phyloP scores from a whole-genome alignment of 805 yeast genomes.

The Danielozyma ontarioensis region DNA sequence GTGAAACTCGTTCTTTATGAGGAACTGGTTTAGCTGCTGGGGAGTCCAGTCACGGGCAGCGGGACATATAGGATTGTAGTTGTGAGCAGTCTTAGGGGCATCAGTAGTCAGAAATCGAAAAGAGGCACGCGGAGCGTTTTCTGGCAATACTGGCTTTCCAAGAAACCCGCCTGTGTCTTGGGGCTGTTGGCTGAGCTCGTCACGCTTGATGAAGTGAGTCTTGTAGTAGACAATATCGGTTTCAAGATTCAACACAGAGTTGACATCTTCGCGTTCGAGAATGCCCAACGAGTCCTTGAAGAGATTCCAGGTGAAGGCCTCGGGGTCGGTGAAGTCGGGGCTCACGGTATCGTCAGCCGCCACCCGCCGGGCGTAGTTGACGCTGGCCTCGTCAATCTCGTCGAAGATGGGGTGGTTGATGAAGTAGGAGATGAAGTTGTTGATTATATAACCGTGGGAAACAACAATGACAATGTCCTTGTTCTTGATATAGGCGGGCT shows the following conservation, averaged over 20 bases:
- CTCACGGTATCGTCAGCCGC: slow-evolving; percentile 5
- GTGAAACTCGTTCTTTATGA: slow-evolving; percentile 28
- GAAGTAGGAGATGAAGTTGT: slow-evolving; percentile 34
- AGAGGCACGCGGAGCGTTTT: slow-evolving; percentile 25
- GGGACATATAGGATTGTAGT: slow-evolving; percentile 29
- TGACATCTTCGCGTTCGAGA: slow-evolving; percentile 17
- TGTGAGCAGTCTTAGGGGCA: slow-evolving; percentile 5
- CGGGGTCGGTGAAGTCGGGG: slow-evolving; percentile 9
- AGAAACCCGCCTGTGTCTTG: slow-evolving; percentile 11
- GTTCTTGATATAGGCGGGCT: slow-evolving; percentile 24
- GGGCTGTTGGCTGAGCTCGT: slow-evolving; percentile 18
- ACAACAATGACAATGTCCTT: slow-evolving; percentile 34
- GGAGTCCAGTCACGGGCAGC: slow-evolving; percentile 39
- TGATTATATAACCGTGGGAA: slow-evolving; percentile 38
- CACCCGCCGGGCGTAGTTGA: slow-evolving; percentile 27
- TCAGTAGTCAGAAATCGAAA: slow-evolving; percentile 20
- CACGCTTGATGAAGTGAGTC: slow-evolving; percentile 36
- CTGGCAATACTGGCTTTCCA: slow-evolving; percentile 6
- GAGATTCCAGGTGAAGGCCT: slow-evolving; percentile 26
- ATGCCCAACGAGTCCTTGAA: slow-evolving; percentile 28
- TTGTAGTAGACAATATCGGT: slow-evolving; percentile 40
- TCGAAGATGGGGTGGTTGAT: slow-evolving; percentile 41
- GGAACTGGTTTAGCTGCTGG: slow-evolving; percentile 18
- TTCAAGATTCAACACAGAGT: slow-evolving; percentile 31
- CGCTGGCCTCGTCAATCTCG: slow-evolving; percentile 36